phyloP scores from a whole-genome alignment of 2,329 filamentous ascomycete genomes.

The Metarhizium robertsii region DNA sequence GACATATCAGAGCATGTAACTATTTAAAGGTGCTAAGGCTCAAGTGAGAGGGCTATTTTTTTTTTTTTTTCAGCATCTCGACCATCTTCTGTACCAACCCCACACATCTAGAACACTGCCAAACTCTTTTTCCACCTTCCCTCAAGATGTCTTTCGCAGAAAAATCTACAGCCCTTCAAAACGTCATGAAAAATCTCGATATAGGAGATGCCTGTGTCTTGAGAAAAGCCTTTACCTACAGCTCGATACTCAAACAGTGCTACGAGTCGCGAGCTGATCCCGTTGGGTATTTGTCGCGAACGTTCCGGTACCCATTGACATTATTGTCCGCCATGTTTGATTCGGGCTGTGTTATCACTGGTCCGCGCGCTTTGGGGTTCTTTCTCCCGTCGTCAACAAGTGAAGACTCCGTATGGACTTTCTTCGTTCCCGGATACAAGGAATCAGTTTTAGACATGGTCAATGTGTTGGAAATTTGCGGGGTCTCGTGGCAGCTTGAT shows the following conservation, averaged over 20 bases:
- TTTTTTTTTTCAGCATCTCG: too few species aligned
- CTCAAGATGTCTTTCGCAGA: neutral
- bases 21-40: too few species aligned
- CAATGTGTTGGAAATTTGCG: conserved; percentile 4
- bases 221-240: neutral
- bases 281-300: conserved; percentile 3
- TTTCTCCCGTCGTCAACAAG: conserved; percentile 4
- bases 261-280: neutral
- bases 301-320: conserved; percentile 7
- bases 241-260: neutral
- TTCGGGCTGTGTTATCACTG: conserved; percentile 4
- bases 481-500: conserved; percentile 4
- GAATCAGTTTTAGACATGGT: conserved; percentile 8
- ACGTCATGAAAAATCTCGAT: conserved; percentile 8
- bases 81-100: too few species aligned
- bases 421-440: conserved; percentile 7
- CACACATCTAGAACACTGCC: too few species aligned
- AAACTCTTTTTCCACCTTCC: too few species aligned
- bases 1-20: too few species aligned
- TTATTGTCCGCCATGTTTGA: conserved; percentile 8
- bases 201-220: conserved; percentile 4
- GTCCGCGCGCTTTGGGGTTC: conserved; percentile 6
- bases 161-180: neutral
- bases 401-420: conserved; percentile 2
- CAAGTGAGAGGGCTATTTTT: too few species aligned